phyloP scores from a whole-genome alignment of 2,329 filamentous ascomycete genomes.

The Incumbomyces delicatus region DNA sequence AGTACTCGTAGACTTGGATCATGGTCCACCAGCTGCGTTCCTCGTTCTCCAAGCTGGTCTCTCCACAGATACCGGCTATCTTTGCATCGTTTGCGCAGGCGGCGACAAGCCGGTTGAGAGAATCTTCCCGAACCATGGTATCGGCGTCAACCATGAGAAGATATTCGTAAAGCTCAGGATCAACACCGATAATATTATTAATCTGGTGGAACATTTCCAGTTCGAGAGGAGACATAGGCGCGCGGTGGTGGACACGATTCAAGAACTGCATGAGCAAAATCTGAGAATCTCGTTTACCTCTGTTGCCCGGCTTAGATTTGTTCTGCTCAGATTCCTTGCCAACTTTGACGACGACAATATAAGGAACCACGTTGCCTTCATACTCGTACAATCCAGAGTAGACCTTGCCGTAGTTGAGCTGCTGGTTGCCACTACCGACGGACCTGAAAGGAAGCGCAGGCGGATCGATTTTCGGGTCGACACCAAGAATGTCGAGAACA shows the following conservation, averaged over 20 bases:
- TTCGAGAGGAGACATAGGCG: constrained; percentile 91
- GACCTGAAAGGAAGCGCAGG: constrained; percentile 91
- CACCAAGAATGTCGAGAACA: constrained; percentile 90
- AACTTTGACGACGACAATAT: constrained; percentile 90
- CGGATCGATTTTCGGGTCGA: constrained; percentile 93
- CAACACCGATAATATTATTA: constrained; percentile 97
- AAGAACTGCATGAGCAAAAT: constrained; percentile 94
- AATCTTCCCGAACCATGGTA: constrained; percentile 85
- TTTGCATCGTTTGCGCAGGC: constrained; percentile 89
- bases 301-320: constrained; percentile 90
- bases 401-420: constrained; percentile 96
- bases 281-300: constrained; percentile 96
- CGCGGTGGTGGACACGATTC: constrained; percentile 89
- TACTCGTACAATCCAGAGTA: constrained; percentile 97
- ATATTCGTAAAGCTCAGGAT: constrained; percentile 95
- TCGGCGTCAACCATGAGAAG: constrained; percentile 96
- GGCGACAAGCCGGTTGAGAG: constrained; percentile 82
- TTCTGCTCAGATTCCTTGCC: constrained; percentile 91
- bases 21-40: constrained; percentile 97
- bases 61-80: constrained; percentile 94
- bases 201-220: constrained; percentile 98
- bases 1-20: constrained; percentile 99
- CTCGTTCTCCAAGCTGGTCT: constrained; percentile 92
- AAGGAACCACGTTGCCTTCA: constrained; percentile 94
- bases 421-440: constrained; percentile 75